Conservation (phyloP, 192 early-diverging fungal genomes). For the Coemansia sp. region DNA sequence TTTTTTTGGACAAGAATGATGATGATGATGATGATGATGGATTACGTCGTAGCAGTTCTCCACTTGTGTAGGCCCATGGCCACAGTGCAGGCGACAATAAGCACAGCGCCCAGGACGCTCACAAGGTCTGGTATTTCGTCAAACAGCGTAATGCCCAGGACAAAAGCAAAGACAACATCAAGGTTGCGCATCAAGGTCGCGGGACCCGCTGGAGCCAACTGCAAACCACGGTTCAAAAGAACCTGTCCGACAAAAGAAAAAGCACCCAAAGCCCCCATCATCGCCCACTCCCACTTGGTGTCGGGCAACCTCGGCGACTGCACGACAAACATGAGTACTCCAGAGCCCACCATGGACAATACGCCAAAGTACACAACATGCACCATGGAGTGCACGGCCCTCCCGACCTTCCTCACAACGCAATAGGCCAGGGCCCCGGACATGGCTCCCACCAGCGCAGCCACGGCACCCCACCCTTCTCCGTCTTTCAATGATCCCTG, state of each 20-base stretch:
- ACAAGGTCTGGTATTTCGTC: constrained; percentile 64
- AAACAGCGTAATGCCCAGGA: constrained; percentile 71
- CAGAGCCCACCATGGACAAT: constrained; percentile 60
- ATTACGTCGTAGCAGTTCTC: no score
- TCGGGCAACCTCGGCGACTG: constrained; percentile 29
- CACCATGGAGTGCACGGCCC: constrained; percentile 73
- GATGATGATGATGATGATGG: no score
- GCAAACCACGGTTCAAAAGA: constrained; percentile 75
- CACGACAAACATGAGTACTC: constrained; percentile 43
- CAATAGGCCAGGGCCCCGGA: constrained; percentile 69
- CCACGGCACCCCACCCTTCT: constrained; percentile 43
- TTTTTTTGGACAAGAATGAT: not conserved
- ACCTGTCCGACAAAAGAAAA: constrained; percentile 73
- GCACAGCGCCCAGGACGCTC: constrained; percentile 60
- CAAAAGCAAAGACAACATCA: constrained; percentile 81
- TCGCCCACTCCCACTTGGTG: constrained; percentile 51
- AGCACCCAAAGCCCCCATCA: constrained; percentile 58
- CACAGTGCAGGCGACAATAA: constrained; percentile 67
- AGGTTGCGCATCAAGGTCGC: constrained; percentile 81
- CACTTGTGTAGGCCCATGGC: constrained; percentile 69
- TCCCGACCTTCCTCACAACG: constrained; percentile 72
- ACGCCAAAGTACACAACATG: constrained; percentile 81
- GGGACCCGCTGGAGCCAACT: constrained; percentile 72
- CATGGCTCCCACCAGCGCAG: constrained; percentile 63
- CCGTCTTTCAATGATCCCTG: constrained; percentile 15